These are phyloP conservation scores for Uncinocarpus reesii DNA, from an alignment of 2,329 filamentous ascomycete species.

Conservation along the genomic window DNA sequence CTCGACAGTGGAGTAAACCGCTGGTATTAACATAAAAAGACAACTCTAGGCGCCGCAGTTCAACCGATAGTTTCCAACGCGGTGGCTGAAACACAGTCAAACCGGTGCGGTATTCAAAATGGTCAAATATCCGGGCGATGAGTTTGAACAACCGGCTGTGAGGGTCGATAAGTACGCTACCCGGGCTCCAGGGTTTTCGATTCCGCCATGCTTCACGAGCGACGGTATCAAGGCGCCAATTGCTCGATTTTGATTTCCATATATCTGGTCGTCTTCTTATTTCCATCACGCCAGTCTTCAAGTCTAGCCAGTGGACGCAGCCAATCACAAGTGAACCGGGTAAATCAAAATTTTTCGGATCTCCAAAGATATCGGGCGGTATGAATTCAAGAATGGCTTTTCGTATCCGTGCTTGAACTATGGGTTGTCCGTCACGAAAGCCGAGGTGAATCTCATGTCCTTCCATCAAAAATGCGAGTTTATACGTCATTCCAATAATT, in stretches of 20 bases:
- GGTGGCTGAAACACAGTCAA: conserved; percentile 43
- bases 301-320: conserved; percentile 42
- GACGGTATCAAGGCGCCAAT: conserved; percentile 25
- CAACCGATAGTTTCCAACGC: conserved; percentile 26
- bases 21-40: conserved; percentile 34
- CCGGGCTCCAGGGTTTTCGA: conserved; percentile 4
- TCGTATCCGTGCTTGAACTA: conserved; percentile 24
- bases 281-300: conserved; percentile 22
- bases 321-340: conserved; percentile 31
- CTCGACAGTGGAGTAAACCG: conserved; percentile 35
- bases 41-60: conserved; percentile 41
- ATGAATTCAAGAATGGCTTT: conserved; percentile 24
- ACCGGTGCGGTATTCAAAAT: conserved; percentile 40
- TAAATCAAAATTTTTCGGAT: conserved; percentile 19
- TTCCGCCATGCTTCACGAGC: conserved; percentile 21
- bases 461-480: conserved; percentile 21
- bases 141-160: conserved; percentile 32
- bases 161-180: conserved; percentile 29
- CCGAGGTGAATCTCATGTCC: conserved; percentile 22
- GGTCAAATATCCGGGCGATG: conserved; percentile 35
- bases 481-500: conserved; percentile 26
- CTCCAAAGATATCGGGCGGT: conserved; percentile 22
- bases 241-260: conserved; percentile 22
- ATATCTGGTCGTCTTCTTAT: conserved; percentile 22
- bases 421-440: conserved; percentile 21